A percentile compares a stretch with the other conserved stretches of the same genome.
These are phyloP conservation scores for Saitozyma sp. DNA, from an alignment of 768 basidiomycete species.

Conservation along the genomic window DNA sequence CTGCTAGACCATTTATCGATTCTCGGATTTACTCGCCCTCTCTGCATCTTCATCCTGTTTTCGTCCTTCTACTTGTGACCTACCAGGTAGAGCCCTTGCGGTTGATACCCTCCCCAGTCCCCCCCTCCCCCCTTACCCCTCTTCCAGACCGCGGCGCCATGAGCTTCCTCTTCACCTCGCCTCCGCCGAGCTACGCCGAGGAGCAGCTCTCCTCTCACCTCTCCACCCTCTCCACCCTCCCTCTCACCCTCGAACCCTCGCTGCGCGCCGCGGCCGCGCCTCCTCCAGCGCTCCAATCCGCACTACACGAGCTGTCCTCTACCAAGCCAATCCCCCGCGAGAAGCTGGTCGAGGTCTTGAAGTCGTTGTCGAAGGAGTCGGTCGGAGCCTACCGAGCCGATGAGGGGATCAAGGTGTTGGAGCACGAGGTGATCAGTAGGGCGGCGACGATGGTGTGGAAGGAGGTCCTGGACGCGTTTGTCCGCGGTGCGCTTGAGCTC, in stretches of 20 bases:
- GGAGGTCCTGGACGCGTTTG: constrained; percentile 64
- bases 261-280: constrained; percentile 7
- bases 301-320: constrained; percentile 36
- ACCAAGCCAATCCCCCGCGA: constrained; percentile 29
- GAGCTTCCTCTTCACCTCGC: constrained; percentile 20
- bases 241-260: constrained; percentile 17
- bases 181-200: constrained; percentile 29
- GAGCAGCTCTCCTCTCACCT: constrained; percentile 36
- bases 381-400: background rate
- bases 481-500: constrained; percentile 67
- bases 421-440: constrained; percentile 43
- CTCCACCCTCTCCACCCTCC: constrained; percentile 39
- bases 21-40: too few species aligned
- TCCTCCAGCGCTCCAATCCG: constrained; percentile 22
- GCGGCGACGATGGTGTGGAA: constrained; percentile 50
- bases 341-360: constrained; percentile 34
- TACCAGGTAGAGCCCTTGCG: background rate
- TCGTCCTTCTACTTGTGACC: background rate
- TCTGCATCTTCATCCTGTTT: background rate
- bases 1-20: too few species aligned
- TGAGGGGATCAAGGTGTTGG: constrained; percentile 23
- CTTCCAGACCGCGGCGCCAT: background rate
- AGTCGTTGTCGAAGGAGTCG: constrained; percentile 17
- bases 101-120: background rate
- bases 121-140: background rate